Conservation (phyloP, 768 basidiomycete species). For the Phanerodontia chrysosporium region DNA sequence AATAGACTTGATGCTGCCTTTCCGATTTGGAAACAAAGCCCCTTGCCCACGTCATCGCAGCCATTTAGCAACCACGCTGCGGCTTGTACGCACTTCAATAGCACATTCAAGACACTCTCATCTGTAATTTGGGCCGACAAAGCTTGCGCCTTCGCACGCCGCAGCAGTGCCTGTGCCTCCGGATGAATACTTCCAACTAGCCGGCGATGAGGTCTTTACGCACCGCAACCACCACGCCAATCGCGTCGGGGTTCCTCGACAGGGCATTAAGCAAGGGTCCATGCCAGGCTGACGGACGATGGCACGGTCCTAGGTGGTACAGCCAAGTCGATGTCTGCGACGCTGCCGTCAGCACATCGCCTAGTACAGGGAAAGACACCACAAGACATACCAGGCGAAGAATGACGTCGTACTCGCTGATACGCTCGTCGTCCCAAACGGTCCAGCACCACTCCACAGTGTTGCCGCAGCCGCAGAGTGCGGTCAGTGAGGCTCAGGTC, state of each 20-base stretch:
- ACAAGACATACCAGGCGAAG: constrained; percentile 39
- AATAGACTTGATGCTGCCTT: constrained; percentile 11
- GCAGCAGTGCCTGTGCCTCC: neutral
- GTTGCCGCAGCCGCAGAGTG: constrained; percentile 57
- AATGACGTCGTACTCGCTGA: constrained; percentile 46
- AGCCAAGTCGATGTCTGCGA: constrained; percentile 11
- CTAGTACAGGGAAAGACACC: neutral
- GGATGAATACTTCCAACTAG: neutral
- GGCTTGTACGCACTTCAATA: neutral
- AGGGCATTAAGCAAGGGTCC: neutral
- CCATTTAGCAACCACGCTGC: neutral
- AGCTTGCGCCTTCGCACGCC: neutral
- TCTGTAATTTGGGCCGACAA: neutral
- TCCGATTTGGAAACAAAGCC: neutral
- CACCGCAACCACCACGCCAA: neutral
- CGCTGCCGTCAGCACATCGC: neutral
- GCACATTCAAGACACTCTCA: neutral
- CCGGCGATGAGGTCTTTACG: neutral
- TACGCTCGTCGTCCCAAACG: constrained; percentile 53
- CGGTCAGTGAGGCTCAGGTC: constrained; percentile 40
- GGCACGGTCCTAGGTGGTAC: constrained; percentile 5
- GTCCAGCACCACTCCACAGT: constrained; percentile 63
- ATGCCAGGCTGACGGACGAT: neutral
- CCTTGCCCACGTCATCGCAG: neutral
- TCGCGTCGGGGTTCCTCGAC: neutral